These are phyloP conservation scores for Aspergillus sp. DNA, from an alignment of 2,329 filamentous ascomycete genomes.

Conservation along the genomic window DNA sequence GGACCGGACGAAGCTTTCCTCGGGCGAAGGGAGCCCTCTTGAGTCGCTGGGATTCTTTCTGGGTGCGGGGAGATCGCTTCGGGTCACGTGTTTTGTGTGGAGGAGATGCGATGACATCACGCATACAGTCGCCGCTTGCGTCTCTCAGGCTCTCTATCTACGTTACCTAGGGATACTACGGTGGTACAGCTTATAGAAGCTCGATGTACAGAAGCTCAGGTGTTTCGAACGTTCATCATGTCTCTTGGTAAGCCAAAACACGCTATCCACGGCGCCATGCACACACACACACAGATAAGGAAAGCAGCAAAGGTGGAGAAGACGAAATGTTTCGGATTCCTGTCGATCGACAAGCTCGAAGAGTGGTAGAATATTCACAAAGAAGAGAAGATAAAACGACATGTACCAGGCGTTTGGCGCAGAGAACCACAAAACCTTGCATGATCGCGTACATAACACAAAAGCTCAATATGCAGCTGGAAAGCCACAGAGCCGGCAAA, in stretches of 20 bases:
- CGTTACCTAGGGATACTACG: too few species aligned
- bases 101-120: not conserved
- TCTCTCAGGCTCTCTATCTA: too few species aligned
- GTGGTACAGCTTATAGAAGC: not conserved
- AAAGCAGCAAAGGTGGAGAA: constrained; percentile 11
- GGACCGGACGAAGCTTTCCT: not conserved
- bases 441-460: constrained; percentile 7
- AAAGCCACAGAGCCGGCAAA: constrained; percentile 2
- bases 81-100: not conserved
- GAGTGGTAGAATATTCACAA: constrained; percentile 22
- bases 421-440: not conserved
- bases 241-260: constrained; percentile 13
- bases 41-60: not conserved
- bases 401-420: not conserved
- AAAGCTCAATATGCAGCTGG: not conserved
- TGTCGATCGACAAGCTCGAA: constrained; percentile 15
- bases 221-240: constrained; percentile 12
- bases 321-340: constrained; percentile 18
- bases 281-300: constrained; percentile 8
- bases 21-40: constrained; percentile 10
- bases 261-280: constrained; percentile 18
- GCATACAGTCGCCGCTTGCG: not conserved
- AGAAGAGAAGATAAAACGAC: constrained; percentile 15
- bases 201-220: not conserved
- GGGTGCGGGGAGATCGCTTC: not conserved